Evolutionary conservation across 2,329 filamentous ascomycete species (phyloP).

Genomic region (Pyricularia sp.): DNA sequence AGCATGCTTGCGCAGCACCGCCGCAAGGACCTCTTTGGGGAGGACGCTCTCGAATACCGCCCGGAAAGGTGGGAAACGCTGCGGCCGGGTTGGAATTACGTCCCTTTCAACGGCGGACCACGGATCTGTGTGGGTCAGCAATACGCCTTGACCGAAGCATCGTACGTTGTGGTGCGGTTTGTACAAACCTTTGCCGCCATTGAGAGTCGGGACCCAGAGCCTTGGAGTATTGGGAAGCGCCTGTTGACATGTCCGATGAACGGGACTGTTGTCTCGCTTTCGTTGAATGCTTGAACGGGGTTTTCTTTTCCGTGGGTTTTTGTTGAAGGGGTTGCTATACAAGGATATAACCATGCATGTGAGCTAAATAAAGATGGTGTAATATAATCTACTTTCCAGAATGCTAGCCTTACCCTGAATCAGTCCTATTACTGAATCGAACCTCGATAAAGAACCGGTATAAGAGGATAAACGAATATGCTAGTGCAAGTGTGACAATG

Average conservation of each 20-base stretch:
- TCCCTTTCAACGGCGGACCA: slow-evolving; percentile 39
- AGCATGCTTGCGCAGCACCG: slow-evolving; percentile 24
- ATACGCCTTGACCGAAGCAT: slow-evolving; percentile 30
- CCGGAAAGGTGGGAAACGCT: slow-evolving; percentile 7
- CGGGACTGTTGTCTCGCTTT: no score
- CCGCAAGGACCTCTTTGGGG: slow-evolving; percentile 6
- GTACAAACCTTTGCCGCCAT: slow-evolving; percentile 22
- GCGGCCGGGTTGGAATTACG: slow-evolving; percentile 19
- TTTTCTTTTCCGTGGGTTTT: no score
- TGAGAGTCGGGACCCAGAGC: slow-evolving; percentile 14
- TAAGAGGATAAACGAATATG: no score
- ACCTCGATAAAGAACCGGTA: no score
- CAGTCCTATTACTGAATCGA: no score
- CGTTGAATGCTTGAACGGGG: no score
- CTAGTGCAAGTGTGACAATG: no score
- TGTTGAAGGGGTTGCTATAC: no score
- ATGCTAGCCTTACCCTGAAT: no score
- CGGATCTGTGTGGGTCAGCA: slow-evolving; percentile 40
- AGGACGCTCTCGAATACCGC: slow-evolving; percentile 8
- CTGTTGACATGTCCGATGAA: not conserved
- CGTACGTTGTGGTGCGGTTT: slow-evolving; percentile 25
- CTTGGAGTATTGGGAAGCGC: not conserved
- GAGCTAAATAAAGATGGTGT: no score
- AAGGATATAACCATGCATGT: no score
- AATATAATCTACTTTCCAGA: no score